phyloP scores from a whole-genome alignment of 371 early-diverging fungal species.

The Mortierella sp. region DNA sequence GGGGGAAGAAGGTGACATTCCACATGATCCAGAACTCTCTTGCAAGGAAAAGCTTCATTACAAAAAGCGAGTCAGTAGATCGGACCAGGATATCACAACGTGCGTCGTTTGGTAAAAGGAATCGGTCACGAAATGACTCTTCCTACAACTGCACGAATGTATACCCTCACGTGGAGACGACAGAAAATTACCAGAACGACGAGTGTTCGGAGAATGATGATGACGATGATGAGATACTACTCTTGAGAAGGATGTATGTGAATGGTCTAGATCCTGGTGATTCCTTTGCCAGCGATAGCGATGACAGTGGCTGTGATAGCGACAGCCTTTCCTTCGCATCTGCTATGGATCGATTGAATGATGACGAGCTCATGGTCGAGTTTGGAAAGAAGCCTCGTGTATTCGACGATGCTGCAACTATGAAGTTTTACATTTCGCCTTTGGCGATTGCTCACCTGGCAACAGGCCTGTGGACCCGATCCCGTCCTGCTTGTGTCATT shows the following conservation, averaged over 20 bases:
- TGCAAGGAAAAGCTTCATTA: neutral
- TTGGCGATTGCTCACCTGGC: conserved; percentile 39
- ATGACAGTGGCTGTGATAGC: conserved; percentile 15
- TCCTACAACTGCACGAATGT: conserved; percentile 34
- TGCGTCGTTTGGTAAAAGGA: conserved; percentile 14
- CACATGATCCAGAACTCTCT: neutral
- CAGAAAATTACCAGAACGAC: neutral
- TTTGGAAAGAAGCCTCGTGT: conserved; percentile 35
- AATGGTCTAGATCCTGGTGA: conserved; percentile 1
- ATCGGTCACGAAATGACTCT: neutral
- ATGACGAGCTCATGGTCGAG: conserved; percentile 21
- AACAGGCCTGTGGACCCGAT: conserved; percentile 29
- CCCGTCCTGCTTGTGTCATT: conserved; percentile 44
- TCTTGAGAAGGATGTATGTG: conserved; percentile 11
- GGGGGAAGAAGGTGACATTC: conserved; percentile 1
- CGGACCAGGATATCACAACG: neutral
- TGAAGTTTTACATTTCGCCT: conserved; percentile 46
- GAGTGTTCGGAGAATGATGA: conserved; percentile 10
- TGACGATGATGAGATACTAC: conserved; percentile 1
- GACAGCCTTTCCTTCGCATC: conserved; percentile 9
- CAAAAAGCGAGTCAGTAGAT: neutral
- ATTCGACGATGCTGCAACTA: conserved; percentile 30
- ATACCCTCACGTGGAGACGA: conserved; percentile 32
- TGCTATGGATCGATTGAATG: conserved; percentile 12
- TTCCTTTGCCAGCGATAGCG: conserved; percentile 1